Percentiles rank a stretch among this genome's conserved stretches.
Conservation (phyloP, 768 basidiomycete genomes). For the Collybia mongolica region DNA sequence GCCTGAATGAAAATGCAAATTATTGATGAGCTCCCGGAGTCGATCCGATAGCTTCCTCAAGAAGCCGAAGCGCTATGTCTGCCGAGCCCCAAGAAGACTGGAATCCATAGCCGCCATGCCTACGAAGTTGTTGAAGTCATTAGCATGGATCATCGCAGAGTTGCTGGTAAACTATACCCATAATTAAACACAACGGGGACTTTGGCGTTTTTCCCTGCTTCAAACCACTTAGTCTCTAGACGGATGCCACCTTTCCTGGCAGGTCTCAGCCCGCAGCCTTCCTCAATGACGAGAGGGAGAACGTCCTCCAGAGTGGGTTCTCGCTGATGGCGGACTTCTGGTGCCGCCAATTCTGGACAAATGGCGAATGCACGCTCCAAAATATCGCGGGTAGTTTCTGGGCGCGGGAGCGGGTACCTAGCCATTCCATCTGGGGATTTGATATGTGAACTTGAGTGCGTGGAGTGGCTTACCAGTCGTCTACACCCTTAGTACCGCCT, state of each 20-base stretch:
- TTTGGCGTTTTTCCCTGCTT: constrained; percentile 20
- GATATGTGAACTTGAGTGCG: no score
- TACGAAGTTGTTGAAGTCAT: constrained; percentile 14
- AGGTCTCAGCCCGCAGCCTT: constrained; percentile 65
- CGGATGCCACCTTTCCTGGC: constrained; percentile 67
- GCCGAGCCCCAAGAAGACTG: constrained; percentile 71
- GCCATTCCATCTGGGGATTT: no score
- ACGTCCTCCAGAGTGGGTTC: constrained; percentile 50
- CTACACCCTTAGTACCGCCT: constrained; percentile 53
- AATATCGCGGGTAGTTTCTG: constrained; percentile 60
- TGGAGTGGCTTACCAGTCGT: constrained; percentile 56
- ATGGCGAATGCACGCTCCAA: constrained; percentile 49
- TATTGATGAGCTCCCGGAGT: no score
- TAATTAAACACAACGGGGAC: constrained; percentile 62
- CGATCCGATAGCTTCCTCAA: constrained; percentile 31
- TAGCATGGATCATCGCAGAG: not conserved
- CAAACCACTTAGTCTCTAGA: constrained; percentile 48
- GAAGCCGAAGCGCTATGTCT: constrained; percentile 42
- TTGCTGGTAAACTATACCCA: constrained; percentile 42
- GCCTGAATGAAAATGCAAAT: no score
- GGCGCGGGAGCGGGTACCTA: constrained; percentile 66
- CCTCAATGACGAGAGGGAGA: constrained; percentile 43
- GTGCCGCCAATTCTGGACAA: constrained; percentile 58
- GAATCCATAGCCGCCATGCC: constrained; percentile 67
- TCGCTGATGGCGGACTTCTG: constrained; percentile 44